phyloP scores from a whole-genome alignment of 768 basidiomycete genomes.

The Hericium rajendrae region DNA sequence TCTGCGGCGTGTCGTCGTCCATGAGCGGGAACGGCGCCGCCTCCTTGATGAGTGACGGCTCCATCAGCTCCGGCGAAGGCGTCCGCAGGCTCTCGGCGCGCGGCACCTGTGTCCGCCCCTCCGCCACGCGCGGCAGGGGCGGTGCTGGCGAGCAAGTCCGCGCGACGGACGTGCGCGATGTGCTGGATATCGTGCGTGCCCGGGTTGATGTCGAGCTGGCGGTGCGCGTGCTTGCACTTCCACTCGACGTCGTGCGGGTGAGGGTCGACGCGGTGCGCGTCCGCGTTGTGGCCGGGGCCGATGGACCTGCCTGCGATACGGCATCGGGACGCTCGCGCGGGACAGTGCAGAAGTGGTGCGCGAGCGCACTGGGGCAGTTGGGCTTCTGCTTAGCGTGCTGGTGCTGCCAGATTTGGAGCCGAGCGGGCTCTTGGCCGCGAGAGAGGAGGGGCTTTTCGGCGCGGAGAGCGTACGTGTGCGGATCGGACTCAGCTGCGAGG shows the following conservation, averaged over 20 bases:
- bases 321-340: background rate
- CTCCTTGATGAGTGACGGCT: conserved; percentile 9
- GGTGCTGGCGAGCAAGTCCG: conserved; percentile 4
- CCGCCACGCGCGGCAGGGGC: conserved; percentile 5
- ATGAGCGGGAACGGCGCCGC: conserved; percentile 22
- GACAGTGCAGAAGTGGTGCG: background rate
- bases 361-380: too few species aligned
- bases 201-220: background rate
- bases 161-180: background rate
- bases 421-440: background rate
- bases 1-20: conserved; percentile 12
- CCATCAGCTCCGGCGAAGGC: conserved; percentile 11
- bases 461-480: conserved; percentile 12
- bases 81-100: conserved; percentile 3
- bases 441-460: conserved; percentile 3
- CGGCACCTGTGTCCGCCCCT: background rate
- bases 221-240: background rate
- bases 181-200: background rate
- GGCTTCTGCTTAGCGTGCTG: too few species aligned
- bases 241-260: conserved; percentile 3
- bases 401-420: background rate
- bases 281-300: background rate
- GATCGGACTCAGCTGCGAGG: background rate
- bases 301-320: too few species aligned
- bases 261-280: conserved; percentile 1